phyloP scores from a whole-genome alignment of 441 rosid genomes.

The Pelargonium citronellum region DNA sequence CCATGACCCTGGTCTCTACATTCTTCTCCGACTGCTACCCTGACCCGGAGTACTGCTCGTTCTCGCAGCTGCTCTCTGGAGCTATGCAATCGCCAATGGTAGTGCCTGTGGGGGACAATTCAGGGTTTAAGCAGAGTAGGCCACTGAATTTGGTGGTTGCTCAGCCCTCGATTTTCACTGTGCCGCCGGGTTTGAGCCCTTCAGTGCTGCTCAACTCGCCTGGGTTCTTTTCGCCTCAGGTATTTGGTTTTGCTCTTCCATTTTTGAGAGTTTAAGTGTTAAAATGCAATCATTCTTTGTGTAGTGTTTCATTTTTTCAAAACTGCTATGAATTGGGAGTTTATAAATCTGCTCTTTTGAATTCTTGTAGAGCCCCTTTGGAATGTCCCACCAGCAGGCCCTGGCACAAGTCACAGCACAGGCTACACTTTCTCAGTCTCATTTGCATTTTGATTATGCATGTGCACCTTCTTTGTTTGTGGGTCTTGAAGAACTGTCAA shows the following conservation, averaged over 20 bases:
- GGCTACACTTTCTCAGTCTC: slow-evolving; percentile 2
- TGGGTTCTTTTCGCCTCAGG: neutral
- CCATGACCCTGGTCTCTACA: neutral
- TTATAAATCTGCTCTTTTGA: slow-evolving; percentile 30
- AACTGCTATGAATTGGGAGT: too few relatives aligned
- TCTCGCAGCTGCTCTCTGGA: slow-evolving; percentile 7
- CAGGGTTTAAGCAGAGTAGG: too few relatives aligned
- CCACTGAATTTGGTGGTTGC: neutral
- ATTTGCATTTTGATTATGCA: neutral
- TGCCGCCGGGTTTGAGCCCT: neutral
- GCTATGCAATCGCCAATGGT: slow-evolving; percentile 1
- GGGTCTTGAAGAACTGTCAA: neutral
- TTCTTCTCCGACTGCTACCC: neutral
- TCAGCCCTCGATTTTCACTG: neutral
- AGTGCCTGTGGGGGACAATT: too few relatives aligned
- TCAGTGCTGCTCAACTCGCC: neutral
- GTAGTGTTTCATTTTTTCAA: too few relatives aligned
- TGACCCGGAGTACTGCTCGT: neutral
- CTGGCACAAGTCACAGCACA: slow-evolving; percentile 44
- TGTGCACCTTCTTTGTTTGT: neutral
- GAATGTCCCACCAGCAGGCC: slow-evolving; percentile 47
- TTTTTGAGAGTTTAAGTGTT: too few relatives aligned
- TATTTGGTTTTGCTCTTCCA: neutral
- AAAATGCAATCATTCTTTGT: too few relatives aligned
- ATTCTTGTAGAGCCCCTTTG: slow-evolving; percentile 64